Evolutionary conservation across 352 stramenopile genomes (phyloP).

Genomic region (Pythium coloratum): DNA sequence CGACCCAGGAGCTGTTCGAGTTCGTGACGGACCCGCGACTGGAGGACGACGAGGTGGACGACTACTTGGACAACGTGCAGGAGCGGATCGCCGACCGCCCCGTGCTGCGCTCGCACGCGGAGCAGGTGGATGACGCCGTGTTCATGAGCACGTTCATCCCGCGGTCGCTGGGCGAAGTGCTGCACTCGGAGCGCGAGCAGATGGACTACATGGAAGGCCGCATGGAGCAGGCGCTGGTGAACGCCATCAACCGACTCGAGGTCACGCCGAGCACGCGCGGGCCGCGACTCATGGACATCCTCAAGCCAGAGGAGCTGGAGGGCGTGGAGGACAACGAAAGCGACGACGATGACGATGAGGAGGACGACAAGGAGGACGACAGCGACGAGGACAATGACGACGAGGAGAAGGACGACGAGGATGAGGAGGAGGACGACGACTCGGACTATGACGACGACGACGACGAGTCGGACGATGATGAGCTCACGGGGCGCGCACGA

Average conservation of each 20-base stretch:
- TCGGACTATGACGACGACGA: constrained; percentile 28
- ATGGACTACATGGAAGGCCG: constrained; percentile 83
- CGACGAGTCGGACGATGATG: constrained; percentile 24
- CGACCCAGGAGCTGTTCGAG: constrained; percentile 95
- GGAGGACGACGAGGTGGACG: constrained; percentile 76
- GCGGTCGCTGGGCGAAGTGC: constrained; percentile 93
- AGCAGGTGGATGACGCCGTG: constrained; percentile 93
- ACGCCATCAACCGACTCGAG: constrained; percentile 77
- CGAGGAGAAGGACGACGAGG: constrained; percentile 59
- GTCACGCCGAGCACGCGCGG: constrained; percentile 39
- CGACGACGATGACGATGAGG: constrained; percentile 46
- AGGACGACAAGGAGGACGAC: constrained; percentile 48
- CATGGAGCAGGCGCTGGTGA: constrained; percentile 83
- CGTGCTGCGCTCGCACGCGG: constrained; percentile 53
- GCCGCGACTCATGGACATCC: constrained; percentile 69
- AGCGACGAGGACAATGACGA: constrained; percentile 40
- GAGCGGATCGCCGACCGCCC: constrained; percentile 78
- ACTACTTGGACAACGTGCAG: constrained; percentile 90
- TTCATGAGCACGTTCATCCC: constrained; percentile 95
- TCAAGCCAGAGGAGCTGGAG: constrained; percentile 62
- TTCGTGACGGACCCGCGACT: constrained; percentile 90
- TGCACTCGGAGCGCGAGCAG: constrained; percentile 85
- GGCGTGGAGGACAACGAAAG: constrained; percentile 41
- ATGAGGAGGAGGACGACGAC: constrained; percentile 33
- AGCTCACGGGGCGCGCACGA: constrained; percentile 36